A percentile compares a stretch with the other conserved stretches of the same genome.
Evolutionary conservation across 495 filamentous ascomycete genomes (phyloP).

Genomic region (Talaromyces ruber): DNA sequence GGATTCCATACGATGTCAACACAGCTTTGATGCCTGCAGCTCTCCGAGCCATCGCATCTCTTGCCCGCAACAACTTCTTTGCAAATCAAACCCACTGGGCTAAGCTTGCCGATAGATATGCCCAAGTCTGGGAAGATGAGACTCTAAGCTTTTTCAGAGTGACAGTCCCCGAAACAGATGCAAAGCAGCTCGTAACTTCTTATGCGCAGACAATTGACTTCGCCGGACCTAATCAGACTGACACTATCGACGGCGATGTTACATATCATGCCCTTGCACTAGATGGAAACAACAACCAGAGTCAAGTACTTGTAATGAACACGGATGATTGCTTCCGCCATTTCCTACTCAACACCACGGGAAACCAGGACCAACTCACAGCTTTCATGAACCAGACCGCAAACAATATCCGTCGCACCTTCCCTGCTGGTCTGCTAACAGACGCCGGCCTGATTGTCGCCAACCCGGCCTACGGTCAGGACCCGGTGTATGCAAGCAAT

Average conservation of each 20-base stretch:
- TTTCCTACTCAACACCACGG: constrained; percentile 50
- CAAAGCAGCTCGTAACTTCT: constrained; percentile 32
- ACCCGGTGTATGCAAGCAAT: constrained; percentile 38
- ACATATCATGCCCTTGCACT: constrained; percentile 50
- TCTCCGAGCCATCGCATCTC: constrained; percentile 44
- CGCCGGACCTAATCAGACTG: constrained; percentile 27
- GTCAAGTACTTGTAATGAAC: constrained; percentile 51
- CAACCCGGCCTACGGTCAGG: constrained; percentile 51
- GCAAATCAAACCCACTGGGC: constrained; percentile 39
- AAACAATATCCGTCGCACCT: constrained; percentile 45
- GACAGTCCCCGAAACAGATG: constrained; percentile 30
- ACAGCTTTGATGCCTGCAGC: constrained; percentile 54
- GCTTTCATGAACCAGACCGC: constrained; percentile 46
- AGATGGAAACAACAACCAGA: constrained; percentile 40
- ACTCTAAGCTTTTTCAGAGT: constrained; percentile 52
- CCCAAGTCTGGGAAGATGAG: constrained; percentile 54
- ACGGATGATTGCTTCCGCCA: constrained; percentile 57
- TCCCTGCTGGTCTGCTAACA: constrained; percentile 51
- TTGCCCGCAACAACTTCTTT: constrained; percentile 43
- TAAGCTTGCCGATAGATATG: constrained; percentile 35
- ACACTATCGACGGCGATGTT: constrained; percentile 34
- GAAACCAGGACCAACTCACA: constrained; percentile 47
- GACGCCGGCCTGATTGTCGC: constrained; percentile 48
- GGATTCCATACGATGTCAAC: constrained; percentile 60
- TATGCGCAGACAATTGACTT: constrained; percentile 38